Conservation (phyloP, 1,284 basidiomycete genomes). For the Tilletia setariae region DNA sequence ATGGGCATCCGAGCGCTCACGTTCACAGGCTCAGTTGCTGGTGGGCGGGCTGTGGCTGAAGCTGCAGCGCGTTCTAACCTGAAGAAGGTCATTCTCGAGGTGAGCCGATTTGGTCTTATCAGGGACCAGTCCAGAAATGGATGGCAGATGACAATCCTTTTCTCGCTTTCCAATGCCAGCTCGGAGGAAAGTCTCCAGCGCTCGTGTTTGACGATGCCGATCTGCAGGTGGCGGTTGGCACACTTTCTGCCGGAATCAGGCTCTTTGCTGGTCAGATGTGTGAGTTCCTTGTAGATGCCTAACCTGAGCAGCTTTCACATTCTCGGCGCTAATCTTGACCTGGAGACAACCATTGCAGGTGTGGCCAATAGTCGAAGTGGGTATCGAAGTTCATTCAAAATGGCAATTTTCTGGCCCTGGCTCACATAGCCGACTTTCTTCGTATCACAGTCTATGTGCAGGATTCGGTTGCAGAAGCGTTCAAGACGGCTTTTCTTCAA, state of each 20-base stretch:
- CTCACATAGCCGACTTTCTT: constrained; percentile 86
- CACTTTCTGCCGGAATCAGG: constrained; percentile 63
- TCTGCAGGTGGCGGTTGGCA: constrained; percentile 77
- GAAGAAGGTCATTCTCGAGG: constrained; percentile 68
- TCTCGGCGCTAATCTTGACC: not conserved
- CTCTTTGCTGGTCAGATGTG: not conserved
- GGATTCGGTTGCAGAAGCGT: constrained; percentile 69
- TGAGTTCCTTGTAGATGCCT: not conserved
- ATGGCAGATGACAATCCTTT: too few species aligned
- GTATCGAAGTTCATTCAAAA: not conserved
- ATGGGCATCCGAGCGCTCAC: constrained; percentile 30
- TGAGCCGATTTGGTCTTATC: not conserved
- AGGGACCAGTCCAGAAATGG: too few species aligned
- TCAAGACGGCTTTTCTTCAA: constrained; percentile 60
- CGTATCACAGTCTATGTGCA: constrained; percentile 87
- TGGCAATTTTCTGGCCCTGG: too few species aligned
- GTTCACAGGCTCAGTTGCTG: constrained; percentile 32
- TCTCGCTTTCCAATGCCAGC: constrained; percentile 58
- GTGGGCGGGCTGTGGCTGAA: constrained; percentile 22
- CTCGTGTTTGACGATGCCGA: constrained; percentile 92
- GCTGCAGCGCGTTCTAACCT: constrained; percentile 23
- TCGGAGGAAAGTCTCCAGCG: constrained; percentile 91
- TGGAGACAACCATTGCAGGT: not conserved
- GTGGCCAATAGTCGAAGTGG: not conserved
- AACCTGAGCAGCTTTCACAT: not conserved